Evolutionary conservation across 1,284 basidiomycete genomes (phyloP).

Genomic region (Naganishia cerealis): DNA sequence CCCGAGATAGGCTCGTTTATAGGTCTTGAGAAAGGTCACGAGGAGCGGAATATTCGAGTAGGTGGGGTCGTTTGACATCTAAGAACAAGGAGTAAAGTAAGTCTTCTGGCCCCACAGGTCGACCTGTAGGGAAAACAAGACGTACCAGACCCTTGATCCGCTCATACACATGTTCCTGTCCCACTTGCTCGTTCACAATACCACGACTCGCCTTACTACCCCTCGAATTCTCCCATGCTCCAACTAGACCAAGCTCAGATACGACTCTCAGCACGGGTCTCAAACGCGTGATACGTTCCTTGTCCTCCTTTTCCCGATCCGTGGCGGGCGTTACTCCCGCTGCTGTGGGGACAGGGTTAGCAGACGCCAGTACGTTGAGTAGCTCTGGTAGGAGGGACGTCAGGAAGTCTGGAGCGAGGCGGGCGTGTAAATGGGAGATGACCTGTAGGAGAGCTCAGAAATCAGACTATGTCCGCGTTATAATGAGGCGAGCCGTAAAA

Average conservation of each 20-base stretch:
- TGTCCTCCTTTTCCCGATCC: constrained; percentile 89
- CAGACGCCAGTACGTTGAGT: constrained; percentile 60
- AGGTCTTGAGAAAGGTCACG: constrained; percentile 79
- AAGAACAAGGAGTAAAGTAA: constrained; percentile 25
- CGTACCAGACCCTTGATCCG: constrained; percentile 68
- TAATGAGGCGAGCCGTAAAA: no score
- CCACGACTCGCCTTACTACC: constrained; percentile 57
- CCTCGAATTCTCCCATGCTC: constrained; percentile 59
- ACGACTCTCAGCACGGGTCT: constrained; percentile 80
- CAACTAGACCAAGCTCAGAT: constrained; percentile 84
- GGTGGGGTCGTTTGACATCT: constrained; percentile 83
- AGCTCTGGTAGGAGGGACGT: constrained; percentile 69
- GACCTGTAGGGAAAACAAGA: constrained; percentile 3
- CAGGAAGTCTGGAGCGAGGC: constrained; percentile 77
- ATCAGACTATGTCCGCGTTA: constrained; percentile 11
- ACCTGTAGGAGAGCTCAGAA: constrained; percentile 59
- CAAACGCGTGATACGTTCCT: constrained; percentile 73
- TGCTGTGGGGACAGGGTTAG: constrained; percentile 51
- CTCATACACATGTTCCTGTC: constrained; percentile 74
- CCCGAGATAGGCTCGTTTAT: constrained; percentile 76
- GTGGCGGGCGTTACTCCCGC: constrained; percentile 35
- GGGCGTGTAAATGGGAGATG: constrained; percentile 81
- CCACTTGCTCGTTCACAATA: constrained; percentile 72
- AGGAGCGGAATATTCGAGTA: constrained; percentile 81
- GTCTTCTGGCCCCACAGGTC: constrained; percentile 2